Conservation (phyloP, 768 basidiomycete genomes). For the Leccinum subtestaceum region DNA sequence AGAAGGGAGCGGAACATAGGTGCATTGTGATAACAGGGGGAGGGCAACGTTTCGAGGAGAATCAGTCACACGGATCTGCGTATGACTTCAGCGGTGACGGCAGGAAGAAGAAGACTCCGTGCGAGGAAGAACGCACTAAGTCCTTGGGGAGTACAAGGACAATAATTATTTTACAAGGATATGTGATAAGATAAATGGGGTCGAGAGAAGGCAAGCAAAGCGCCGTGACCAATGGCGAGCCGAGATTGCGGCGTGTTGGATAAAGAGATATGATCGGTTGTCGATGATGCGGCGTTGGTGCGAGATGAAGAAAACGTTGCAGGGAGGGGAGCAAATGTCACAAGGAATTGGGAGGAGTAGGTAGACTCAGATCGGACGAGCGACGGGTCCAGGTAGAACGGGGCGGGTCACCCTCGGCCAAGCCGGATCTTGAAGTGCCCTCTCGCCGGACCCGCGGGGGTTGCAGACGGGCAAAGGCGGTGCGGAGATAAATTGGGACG, state of each 20-base stretch:
- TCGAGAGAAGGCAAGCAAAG: slow-evolving; percentile 12
- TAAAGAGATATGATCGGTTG: slow-evolving; percentile 21
- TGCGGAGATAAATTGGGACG: slow-evolving; percentile 24
- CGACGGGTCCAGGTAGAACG: slow-evolving; percentile 1
- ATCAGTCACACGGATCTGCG: slow-evolving; percentile 32
- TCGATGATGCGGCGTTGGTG: slow-evolving; percentile 21
- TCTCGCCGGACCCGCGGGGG: slow-evolving; percentile 29
- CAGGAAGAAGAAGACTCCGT: slow-evolving; percentile 15
- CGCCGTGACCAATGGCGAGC: slow-evolving; percentile 20
- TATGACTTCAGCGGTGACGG: slow-evolving; percentile 32
- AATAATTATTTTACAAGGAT: background rate
- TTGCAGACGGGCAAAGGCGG: slow-evolving; percentile 11
- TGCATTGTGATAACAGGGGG: slow-evolving; percentile 21
- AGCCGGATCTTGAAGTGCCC: slow-evolving; percentile 26
- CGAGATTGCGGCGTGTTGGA: slow-evolving; percentile 27
- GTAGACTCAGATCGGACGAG: background rate
- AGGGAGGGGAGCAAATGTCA: slow-evolving; percentile 21
- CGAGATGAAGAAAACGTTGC: slow-evolving; percentile 37
- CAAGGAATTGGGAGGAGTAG: slow-evolving; percentile 13
- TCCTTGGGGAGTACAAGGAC: slow-evolving; percentile 15
- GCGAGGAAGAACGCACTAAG: slow-evolving; percentile 22
- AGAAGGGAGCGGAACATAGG: slow-evolving; percentile 11
- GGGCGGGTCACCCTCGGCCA: slow-evolving; percentile 23
- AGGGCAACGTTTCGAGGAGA: slow-evolving; percentile 7
- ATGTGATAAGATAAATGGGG: slow-evolving; percentile 27